Conservation (phyloP, 2,329 filamentous ascomycete species). For the Clarireedia homoeocarpa region DNA sequence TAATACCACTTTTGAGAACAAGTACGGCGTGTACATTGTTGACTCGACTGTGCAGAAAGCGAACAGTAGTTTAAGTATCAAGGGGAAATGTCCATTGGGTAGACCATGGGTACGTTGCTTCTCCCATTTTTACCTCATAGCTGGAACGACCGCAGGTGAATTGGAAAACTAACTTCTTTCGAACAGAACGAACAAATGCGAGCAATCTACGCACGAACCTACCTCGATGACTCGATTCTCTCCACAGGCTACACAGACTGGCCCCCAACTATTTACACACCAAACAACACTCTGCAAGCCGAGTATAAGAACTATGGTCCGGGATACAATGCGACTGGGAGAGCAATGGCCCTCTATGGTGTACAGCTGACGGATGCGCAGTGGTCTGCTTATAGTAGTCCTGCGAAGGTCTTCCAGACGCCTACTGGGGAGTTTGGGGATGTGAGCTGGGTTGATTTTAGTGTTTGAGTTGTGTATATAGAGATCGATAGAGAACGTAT, state of each 20-base stretch:
- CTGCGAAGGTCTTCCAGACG: conserved; percentile 19
- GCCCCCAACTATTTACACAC: conserved; percentile 22
- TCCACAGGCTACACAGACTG: conserved; percentile 44
- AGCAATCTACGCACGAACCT: conserved; percentile 42
- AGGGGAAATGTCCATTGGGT: conserved; percentile 42
- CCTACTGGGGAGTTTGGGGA: conserved; percentile 19
- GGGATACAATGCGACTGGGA: conserved; percentile 41
- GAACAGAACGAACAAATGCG: conserved; percentile 38
- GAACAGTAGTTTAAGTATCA: conserved; percentile 37
- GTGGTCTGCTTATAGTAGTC: conserved; percentile 15
- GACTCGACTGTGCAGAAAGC: conserved; percentile 45
- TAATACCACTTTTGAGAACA: conserved; percentile 58
- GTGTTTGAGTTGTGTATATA: conserved; percentile 5
- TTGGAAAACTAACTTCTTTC: too few species aligned
- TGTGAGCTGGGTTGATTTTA: conserved; percentile 20
- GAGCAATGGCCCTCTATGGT: conserved; percentile 21
- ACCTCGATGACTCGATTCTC: conserved; percentile 43
- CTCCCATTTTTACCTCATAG: not conserved
- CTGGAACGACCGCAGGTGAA: too few species aligned
- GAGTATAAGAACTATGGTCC: conserved; percentile 44
- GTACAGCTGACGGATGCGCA: conserved; percentile 14
- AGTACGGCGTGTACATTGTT: conserved; percentile 59
- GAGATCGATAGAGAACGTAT: not conserved
- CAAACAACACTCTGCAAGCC: conserved; percentile 41
- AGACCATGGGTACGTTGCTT: conserved; percentile 37